phyloP scores from a whole-genome alignment of 2,329 filamentous ascomycete species.

The Diaporthe destruens region DNA sequence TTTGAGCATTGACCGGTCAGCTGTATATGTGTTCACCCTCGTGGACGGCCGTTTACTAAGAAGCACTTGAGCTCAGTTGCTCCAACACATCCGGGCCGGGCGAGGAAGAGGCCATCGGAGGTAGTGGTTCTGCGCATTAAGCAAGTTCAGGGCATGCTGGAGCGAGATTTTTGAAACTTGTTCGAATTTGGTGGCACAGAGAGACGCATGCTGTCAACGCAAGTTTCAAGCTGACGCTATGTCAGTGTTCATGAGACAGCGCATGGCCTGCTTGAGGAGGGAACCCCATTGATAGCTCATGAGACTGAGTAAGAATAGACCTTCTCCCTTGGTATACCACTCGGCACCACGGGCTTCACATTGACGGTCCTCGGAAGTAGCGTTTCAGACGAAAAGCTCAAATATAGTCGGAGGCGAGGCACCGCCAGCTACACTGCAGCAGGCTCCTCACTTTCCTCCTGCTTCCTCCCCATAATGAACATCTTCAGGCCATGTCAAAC shows the following conservation, averaged over 20 bases:
- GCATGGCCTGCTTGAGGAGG: not conserved
- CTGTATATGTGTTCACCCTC: not conserved
- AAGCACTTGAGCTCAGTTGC: too few relatives aligned
- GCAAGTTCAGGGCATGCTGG: not conserved
- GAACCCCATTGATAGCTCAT: not conserved
- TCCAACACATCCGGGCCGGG: not conserved
- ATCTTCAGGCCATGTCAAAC: too few relatives aligned
- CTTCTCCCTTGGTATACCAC: not conserved
- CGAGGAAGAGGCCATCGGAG: not conserved
- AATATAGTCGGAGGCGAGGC: not conserved
- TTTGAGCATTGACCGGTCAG: not conserved
- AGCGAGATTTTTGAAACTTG: slow-evolving; percentile 16
- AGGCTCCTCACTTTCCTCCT: not conserved
- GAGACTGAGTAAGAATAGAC: not conserved
- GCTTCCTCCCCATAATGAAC: not conserved
- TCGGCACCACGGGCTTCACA: not conserved
- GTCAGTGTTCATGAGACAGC: too few relatives aligned
- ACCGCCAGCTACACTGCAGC: not conserved
- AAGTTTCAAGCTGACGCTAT: slow-evolving; percentile 9
- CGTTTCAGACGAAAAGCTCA: not conserved
- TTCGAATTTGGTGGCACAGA: slow-evolving; percentile 8
- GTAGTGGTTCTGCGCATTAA: not conserved
- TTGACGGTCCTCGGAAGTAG: not conserved
- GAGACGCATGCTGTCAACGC: not conserved
- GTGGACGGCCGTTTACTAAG: not conserved